A percentile compares a stretch with the other conserved stretches of the same genome.
phyloP scores from a whole-genome alignment of 176 grass and related monocot genomes.

The Carex pumila region DNA sequence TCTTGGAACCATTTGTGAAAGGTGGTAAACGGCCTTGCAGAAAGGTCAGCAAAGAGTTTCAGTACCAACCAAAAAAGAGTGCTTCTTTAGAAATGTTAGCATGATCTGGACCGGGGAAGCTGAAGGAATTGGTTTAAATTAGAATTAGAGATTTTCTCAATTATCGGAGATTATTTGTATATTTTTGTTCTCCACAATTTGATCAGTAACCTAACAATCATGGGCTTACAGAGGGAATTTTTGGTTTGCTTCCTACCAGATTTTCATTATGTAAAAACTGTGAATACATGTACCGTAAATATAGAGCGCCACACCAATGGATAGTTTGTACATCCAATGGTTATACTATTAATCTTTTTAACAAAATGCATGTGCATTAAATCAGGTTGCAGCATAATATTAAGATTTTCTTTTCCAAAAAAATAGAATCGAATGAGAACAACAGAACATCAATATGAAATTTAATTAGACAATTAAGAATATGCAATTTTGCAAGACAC shows the following conservation, averaged over 20 bases:
- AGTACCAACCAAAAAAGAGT: constrained; percentile 1
- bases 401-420: not conserved
- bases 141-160: constrained; percentile 11
- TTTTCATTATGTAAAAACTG: constrained; percentile 13
- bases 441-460: not conserved
- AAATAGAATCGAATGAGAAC: not conserved
- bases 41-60: constrained; percentile 10
- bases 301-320: constrained; percentile 5
- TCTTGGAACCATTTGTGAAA: constrained; percentile 3
- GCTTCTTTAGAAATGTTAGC: constrained; percentile 8
- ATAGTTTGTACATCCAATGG: constrained; percentile 16
- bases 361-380: not conserved
- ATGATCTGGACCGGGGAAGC: constrained; percentile 6
- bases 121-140: not conserved
- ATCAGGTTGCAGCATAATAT: not conserved
- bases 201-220: constrained; percentile 7
- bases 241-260: constrained; percentile 1
- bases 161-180: constrained; percentile 7
- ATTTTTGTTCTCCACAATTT: constrained; percentile 15
- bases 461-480: not conserved
- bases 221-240: not conserved
- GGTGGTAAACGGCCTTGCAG: not conserved
- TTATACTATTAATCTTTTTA: not conserved
- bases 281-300: constrained; percentile 16
- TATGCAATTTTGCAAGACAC: not conserved